Percentiles rank a stretch among this genome's conserved stretches.
Evolutionary conservation across 2,329 filamentous ascomycete species (phyloP).

Genomic region (Aspergillus ustus): DNA sequence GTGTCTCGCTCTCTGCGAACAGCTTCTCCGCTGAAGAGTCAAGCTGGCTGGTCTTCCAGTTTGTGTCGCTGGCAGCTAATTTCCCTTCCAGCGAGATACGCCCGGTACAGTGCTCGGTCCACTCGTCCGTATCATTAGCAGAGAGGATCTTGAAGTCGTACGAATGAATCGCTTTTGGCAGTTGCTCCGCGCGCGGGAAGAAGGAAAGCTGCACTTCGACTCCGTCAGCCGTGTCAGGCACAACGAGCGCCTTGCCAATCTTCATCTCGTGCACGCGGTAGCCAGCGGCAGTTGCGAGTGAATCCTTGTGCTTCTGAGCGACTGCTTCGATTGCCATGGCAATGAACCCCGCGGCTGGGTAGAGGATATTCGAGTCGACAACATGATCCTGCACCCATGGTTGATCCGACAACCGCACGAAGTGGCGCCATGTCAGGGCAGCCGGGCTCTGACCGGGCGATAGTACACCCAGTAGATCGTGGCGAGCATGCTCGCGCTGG

Average conservation of each 20-base stretch:
- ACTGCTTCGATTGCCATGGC: conserved; percentile 32
- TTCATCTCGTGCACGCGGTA: too few species aligned
- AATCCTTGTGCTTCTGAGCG: too few species aligned
- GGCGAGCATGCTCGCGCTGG: conserved; percentile 9
- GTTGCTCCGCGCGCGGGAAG: background rate
- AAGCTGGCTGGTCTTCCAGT: too few species aligned
- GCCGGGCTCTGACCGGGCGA: background rate
- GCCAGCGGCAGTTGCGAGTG: too few species aligned
- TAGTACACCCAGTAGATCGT: conserved; percentile 25
- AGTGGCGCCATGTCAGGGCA: conserved; percentile 34
- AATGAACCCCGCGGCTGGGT: conserved; percentile 34
- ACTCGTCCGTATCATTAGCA: background rate
- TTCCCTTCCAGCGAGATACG: too few species aligned
- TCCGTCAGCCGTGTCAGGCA: background rate
- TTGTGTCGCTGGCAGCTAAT: too few species aligned
- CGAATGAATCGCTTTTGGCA: background rate
- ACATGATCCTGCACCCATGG: conserved; percentile 40
- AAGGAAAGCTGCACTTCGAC: background rate
- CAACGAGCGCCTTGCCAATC: background rate
- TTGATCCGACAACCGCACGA: conserved; percentile 29
- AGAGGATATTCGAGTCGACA: conserved; percentile 35
- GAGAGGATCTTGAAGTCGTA: too few species aligned
- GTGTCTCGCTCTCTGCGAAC: too few species aligned
- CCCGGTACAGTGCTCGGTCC: too few species aligned
- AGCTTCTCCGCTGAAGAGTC: too few species aligned